Conservation (phyloP, 139 green algal genomes). For the Asterochloris erici region DNA sequence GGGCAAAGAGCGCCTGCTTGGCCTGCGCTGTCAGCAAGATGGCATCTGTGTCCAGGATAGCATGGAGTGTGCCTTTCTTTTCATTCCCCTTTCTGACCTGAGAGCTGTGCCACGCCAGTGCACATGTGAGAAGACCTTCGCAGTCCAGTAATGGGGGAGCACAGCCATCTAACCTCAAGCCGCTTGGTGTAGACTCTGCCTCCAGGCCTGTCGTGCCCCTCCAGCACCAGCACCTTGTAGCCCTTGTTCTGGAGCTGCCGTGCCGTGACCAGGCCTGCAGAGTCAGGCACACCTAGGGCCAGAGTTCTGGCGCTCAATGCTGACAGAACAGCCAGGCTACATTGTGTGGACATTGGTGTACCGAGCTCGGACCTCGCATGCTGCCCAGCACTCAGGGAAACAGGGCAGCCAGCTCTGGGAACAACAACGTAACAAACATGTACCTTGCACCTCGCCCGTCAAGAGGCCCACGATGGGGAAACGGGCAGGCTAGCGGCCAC, state of each 20-base stretch:
- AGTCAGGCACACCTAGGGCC: neutral
- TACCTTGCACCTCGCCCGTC: too few relatives aligned
- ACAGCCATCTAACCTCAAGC: conserved; percentile 41
- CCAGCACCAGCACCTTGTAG: conserved; percentile 80
- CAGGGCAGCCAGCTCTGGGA: too few relatives aligned
- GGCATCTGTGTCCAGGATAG: neutral
- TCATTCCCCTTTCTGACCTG: neutral
- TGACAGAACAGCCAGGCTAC: neutral
- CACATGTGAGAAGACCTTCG: neutral
- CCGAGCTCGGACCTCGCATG: too few relatives aligned
- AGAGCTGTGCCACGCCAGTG: neutral
- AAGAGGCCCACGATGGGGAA: neutral
- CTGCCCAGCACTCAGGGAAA: too few relatives aligned
- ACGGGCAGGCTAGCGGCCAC: neutral
- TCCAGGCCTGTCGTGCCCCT: conserved; percentile 71
- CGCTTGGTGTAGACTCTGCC: conserved; percentile 77
- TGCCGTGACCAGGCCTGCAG: conserved; percentile 74
- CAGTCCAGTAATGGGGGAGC: neutral
- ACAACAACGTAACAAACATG: too few relatives aligned
- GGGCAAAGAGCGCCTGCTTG: too few relatives aligned
- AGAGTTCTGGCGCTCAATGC: neutral
- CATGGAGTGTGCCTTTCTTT: neutral
- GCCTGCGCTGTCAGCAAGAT: too few relatives aligned
- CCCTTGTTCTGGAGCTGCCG: conserved; percentile 79
- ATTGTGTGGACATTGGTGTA: too few relatives aligned